phyloP scores from a whole-genome alignment of 257 asterid genomes.

The Solanum ossicruentum region DNA sequence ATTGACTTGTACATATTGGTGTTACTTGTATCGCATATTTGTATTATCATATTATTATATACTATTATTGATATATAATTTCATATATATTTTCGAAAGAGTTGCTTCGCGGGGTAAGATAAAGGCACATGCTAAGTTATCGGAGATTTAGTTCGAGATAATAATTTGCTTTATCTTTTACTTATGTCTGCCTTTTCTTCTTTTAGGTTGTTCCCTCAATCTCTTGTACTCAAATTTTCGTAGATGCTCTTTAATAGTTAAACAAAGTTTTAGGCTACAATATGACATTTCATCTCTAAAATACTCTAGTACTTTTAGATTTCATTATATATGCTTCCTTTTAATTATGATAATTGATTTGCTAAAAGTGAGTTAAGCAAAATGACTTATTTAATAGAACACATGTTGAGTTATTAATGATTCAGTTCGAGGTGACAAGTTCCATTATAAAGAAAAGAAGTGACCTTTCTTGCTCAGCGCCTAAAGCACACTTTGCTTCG shows the following conservation, averaged over 20 bases:
- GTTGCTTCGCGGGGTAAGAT: background rate
- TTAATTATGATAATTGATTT: background rate
- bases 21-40: background rate
- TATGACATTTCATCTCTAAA: background rate
- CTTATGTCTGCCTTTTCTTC: background rate
- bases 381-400: no score
- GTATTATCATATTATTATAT: background rate
- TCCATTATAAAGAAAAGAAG: no score
- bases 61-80: background rate
- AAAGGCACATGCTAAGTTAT: background rate
- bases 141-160: background rate
- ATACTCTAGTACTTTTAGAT: background rate
- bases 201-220: background rate
- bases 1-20: background rate
- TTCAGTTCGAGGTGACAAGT: no score
- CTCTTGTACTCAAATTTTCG: background rate
- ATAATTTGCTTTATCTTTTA: background rate
- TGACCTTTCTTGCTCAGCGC: no score
- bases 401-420: no score
- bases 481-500: no score
- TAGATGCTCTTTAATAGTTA: background rate
- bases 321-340: background rate
- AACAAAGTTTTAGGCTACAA: background rate
- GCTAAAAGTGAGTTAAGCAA: background rate
- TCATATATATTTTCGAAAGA: background rate